Evolutionary conservation across 164 flowering plant species (phyloP).

Genomic region (Vitis rupestris): DNA sequence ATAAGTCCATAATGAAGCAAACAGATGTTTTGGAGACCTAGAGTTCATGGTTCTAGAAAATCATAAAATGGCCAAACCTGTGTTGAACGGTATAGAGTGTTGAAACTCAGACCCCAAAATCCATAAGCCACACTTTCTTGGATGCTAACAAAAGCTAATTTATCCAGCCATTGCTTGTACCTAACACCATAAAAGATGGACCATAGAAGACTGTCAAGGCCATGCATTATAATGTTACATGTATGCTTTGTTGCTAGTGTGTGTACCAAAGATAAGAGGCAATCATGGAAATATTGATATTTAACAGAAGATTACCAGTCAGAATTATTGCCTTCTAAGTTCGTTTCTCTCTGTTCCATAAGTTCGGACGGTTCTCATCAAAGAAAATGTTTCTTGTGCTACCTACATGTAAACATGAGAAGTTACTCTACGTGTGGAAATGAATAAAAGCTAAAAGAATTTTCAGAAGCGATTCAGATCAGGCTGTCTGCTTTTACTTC

Average conservation of each 20-base stretch:
- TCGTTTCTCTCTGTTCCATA: constrained; percentile 30
- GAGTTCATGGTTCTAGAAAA: too few species aligned
- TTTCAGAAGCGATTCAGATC: neutral
- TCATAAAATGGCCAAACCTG: constrained; percentile 21
- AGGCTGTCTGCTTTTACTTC: constrained; percentile 17
- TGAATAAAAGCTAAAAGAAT: neutral
- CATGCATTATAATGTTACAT: neutral
- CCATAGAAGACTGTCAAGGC: neutral
- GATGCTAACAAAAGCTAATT: constrained; percentile 19
- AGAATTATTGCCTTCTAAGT: constrained; percentile 21
- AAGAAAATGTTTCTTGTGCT: constrained; percentile 32
- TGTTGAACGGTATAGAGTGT: constrained; percentile 26
- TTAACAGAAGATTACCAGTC: neutral
- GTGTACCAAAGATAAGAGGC: neutral
- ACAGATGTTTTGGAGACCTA: too few species aligned
- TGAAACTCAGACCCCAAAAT: constrained; percentile 32
- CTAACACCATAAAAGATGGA: constrained; percentile 15
- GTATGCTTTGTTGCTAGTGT: neutral
- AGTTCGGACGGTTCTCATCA: constrained; percentile 29
- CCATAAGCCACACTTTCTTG: constrained; percentile 34
- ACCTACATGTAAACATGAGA: constrained; percentile 15
- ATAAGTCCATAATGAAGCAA: too few species aligned
- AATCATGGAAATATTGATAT: neutral
- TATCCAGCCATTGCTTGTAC: constrained; percentile 32
- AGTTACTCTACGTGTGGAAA: neutral